A percentile compares a stretch with the other conserved stretches of the same genome.
These are phyloP conservation scores for Penicillium waksmanii DNA, from an alignment of 495 filamentous ascomycete genomes.

Conservation along the genomic window DNA sequence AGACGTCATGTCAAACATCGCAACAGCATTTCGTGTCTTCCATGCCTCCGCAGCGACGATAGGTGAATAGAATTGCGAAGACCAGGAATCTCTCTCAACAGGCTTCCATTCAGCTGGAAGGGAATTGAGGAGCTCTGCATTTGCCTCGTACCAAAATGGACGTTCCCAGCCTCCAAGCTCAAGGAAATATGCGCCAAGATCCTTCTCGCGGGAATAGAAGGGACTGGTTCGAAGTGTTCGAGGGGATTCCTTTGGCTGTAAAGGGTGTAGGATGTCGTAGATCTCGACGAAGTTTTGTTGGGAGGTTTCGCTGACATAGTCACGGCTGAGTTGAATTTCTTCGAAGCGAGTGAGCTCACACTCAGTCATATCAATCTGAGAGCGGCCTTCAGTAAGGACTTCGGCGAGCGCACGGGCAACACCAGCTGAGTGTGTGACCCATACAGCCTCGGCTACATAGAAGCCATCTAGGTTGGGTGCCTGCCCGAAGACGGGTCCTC, in stretches of 20 bases:
- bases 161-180: slow-evolving; percentile 55
- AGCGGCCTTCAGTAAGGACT: slow-evolving; percentile 48
- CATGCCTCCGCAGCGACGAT: slow-evolving; percentile 54
- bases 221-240: slow-evolving; percentile 51
- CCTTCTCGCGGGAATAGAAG: slow-evolving; percentile 47
- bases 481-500: slow-evolving; percentile 52
- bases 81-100: slow-evolving; percentile 51
- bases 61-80: slow-evolving; percentile 48
- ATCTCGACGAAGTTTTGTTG: slow-evolving; percentile 56
- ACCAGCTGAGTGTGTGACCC: slow-evolving; percentile 59
- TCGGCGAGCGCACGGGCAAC: slow-evolving; percentile 54
- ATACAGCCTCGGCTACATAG: slow-evolving; percentile 58
- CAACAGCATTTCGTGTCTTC: slow-evolving; percentile 55
- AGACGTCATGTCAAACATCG: slow-evolving; percentile 59
- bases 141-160: slow-evolving; percentile 55
- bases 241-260: slow-evolving; percentile 50
- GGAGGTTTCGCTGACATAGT: slow-evolving; percentile 50
- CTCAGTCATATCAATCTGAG: slow-evolving; percentile 49
- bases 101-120: slow-evolving; percentile 50
- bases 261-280: slow-evolving; percentile 56
- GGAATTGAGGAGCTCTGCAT: slow-evolving; percentile 41
- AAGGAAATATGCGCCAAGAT: slow-evolving; percentile 53
- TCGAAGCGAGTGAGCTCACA: slow-evolving; percentile 57
- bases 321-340: slow-evolving; percentile 45
- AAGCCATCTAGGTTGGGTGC: slow-evolving; percentile 52